Evolutionary conservation across 1,139 yeast genomes (phyloP), one percentile per base, ranked within the genome.

Genomic region (Debaryomyces singareniensis): DNA sequence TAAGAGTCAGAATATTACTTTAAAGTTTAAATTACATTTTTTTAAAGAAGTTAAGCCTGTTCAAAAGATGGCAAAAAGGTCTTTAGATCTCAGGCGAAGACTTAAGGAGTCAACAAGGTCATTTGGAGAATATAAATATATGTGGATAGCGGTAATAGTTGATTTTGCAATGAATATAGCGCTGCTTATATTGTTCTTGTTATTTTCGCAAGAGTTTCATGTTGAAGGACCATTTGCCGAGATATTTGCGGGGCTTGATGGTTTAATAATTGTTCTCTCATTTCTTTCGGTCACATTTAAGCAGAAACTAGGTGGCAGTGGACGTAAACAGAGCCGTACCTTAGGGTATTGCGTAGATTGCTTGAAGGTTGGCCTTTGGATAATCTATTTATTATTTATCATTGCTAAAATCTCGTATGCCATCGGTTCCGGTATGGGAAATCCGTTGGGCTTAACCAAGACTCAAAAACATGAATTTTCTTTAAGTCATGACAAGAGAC

Each of bases 81-180:
- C n/a, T n/a, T n/a, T n/a, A n/a, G n/a, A n/a, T n/a, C n/a, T n/a
- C n/a, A n/a, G n/a, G n/a, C n/a, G n/a, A n/a, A n/a, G n/a, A n/a
- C n/a, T n/a, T n/a, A n/a, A n/a, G n/a, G n/a, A n/a, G n/a, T n/a
- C n/a, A n/a, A n/a, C n/a, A n/a, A n/a, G n/a, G n/a, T n/a, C n/a
- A n/a, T n/a, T n/a, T n/a, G n/a, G n/a, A n/a, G n/a, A n/a, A n/a
- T n/a, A n/a, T n/a, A n/a, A n/a, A 7, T 18, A 18, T 18, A n/a
- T 18, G 21, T 18, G 21, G 21, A 18, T 18, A 18, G 21, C 13
- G 15, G n/a, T 24, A 13, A 11, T 15, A 5, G 15, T 14, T 12
- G 15, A 24, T 24, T n/a, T 24, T 5, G 26, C 7, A 14, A 24
- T 24, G 13, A 15, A 24, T 12, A 24, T 24, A 5, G 26, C 15